Percentiles rank a stretch among this genome's conserved stretches.
Conservation (phyloP, 257 asterid species). For the Rauvolfia tetraphylla region DNA sequence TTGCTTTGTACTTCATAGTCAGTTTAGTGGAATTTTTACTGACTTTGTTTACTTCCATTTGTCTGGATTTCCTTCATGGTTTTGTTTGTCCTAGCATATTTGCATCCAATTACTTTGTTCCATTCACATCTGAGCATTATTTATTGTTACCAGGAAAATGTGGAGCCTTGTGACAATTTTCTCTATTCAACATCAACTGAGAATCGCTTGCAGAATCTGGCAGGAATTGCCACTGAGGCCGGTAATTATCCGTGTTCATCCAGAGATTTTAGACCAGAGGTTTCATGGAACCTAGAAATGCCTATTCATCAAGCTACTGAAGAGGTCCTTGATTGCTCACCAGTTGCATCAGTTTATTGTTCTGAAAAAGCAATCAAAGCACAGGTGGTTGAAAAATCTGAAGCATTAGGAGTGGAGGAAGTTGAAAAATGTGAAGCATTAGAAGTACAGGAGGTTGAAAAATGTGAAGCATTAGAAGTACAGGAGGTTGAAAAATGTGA, state of each 20-base stretch:
- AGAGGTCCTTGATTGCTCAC: constrained; percentile 27
- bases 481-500: constrained; percentile 23
- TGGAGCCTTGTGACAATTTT: constrained; percentile 33
- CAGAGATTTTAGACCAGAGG: constrained; percentile 30
- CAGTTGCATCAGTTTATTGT: constrained; percentile 31
- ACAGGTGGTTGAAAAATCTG: constrained; percentile 22
- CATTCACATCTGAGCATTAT: background rate
- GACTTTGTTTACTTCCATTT: background rate
- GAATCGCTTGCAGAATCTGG: constrained; percentile 37
- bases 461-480: constrained; percentile 22
- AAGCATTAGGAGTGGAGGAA: constrained; percentile 21
- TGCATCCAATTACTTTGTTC: background rate
- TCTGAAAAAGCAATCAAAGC: constrained; percentile 37
- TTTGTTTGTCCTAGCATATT: background rate
- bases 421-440: constrained; percentile 24
- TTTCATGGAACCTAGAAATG: constrained; percentile 19
- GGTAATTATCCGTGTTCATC: constrained; percentile 35
- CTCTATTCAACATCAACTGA: constrained; percentile 29
- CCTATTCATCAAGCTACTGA: constrained; percentile 28
- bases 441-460: constrained; percentile 28
- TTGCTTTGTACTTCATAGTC: background rate
- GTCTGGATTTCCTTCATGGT: background rate
- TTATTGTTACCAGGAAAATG: constrained; percentile 41
- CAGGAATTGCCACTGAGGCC: constrained; percentile 33
- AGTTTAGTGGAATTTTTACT: background rate